Evolutionary conservation across 495 filamentous ascomycete species (phyloP).

Genomic region (Hypoxylon crocopeplum): DNA sequence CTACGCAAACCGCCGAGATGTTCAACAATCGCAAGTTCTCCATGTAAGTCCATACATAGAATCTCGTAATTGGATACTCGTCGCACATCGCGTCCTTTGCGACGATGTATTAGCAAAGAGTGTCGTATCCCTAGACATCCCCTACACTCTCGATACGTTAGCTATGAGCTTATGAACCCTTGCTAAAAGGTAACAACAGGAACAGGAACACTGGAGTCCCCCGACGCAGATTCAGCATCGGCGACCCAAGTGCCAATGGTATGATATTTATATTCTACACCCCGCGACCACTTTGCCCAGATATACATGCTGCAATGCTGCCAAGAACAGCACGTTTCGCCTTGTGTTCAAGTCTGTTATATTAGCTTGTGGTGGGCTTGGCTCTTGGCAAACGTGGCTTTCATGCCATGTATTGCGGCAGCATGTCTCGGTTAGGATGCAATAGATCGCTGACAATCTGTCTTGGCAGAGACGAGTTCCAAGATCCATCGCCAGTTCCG

Average conservation of each 20-base stretch:
- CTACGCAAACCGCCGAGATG: constrained; percentile 40
- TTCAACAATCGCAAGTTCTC: constrained; percentile 62
- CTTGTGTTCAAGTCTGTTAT: constrained; percentile 20
- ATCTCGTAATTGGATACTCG: not conserved
- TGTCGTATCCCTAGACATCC: not conserved
- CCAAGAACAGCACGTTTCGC: constrained; percentile 21
- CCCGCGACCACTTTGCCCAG: constrained; percentile 4
- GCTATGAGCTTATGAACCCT: not conserved
- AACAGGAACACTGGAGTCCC: constrained; percentile 63
- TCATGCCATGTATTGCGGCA: constrained; percentile 9
- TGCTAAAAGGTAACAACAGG: constrained; percentile 29
- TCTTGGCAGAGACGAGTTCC: constrained; percentile 69
- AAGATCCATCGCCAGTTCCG: constrained; percentile 88
- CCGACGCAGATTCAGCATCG: constrained; percentile 59
- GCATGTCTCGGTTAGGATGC: constrained; percentile 26
- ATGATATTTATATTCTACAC: constrained; percentile 23
- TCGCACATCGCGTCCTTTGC: not conserved
- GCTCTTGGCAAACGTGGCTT: constrained; percentile 40
- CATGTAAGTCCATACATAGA: constrained; percentile 44
- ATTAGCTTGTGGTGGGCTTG: constrained; percentile 40
- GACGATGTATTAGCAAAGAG: not conserved
- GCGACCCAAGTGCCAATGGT: constrained; percentile 59
- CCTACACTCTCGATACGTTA: not conserved
- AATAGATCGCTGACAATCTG: constrained; percentile 29
- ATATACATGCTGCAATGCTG: constrained; percentile 22